Evolutionary conservation across 306 rosid genomes (phyloP), one percentile per base, ranked within the genome.

Genomic region (Pachyrhizus erosus): DNA sequence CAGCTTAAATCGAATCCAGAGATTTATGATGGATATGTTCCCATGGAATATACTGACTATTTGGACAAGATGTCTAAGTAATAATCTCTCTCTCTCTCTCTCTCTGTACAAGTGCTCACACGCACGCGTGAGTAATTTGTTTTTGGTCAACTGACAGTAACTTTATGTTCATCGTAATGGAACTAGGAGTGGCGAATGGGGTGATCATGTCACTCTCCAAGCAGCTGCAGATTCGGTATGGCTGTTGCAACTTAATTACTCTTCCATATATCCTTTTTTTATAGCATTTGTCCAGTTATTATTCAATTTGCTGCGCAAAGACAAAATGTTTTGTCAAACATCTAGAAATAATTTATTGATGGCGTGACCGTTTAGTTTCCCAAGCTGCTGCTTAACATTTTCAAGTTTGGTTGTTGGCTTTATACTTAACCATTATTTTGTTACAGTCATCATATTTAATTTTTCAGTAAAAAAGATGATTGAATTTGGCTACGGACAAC

Each of bases 201-300:
- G 97, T 57, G 98, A 93, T 84, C 98, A 93, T 73, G 97, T 93
- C 73, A 91, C 98, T 18, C 89, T 93, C 71, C 98, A 91, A 80
- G 98, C 98, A 31, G 94, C 91, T 75, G 98, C 91, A 68, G 98
- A 93, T 87, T 75, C 49, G 84, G 98, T 93, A 91, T 58, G 81
- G 7, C 51, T 37, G 67, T 21, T 67, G 7, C 51, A 65, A 65
- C n/a, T 62, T 31, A 31, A 43, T 24, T 77, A 62, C 54, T 49
- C 73, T 79, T 26, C 9, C 13, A 10, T 37, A 15, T 62, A 27
- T 21, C 31, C 58, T 12, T 40, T 70, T 70, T 80, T 49, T 80
- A 88, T 81, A 82, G 33, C 39, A 69, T 40, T 29, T 40, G 20
- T 61, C 26, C 11, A 2, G n/a, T 70, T 23, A 40, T 51, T 68